Evolutionary conservation across 2,329 filamentous ascomycete species (phyloP).

Genomic region (Dryadomyces quercus-mongolicae): DNA sequence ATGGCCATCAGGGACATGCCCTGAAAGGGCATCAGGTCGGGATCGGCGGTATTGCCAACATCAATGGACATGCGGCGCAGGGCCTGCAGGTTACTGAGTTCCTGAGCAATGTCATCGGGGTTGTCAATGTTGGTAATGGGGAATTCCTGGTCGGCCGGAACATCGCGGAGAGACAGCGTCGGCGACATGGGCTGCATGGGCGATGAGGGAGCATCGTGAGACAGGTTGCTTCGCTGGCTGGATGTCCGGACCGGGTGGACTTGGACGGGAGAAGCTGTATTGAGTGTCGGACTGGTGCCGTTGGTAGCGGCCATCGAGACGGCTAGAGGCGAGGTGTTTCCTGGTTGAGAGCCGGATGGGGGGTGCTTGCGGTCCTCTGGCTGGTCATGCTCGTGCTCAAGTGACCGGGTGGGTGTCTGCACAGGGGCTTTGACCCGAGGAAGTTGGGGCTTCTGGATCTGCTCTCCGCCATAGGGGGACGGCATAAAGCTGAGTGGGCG

Average conservation of each 20-base stretch:
- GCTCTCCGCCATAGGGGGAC: conserved; percentile 41
- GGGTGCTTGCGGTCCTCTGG: neutral
- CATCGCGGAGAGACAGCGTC: conserved; percentile 39
- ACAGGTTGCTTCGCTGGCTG: conserved; percentile 25
- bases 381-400: conserved; percentile 6
- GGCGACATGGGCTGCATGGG: conserved; percentile 32
- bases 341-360: neutral
- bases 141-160: conserved; percentile 49
- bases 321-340: neutral
- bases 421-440: neutral
- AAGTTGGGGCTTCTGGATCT: conserved; percentile 23
- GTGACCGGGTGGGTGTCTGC: conserved; percentile 10
- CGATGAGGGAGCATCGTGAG: conserved; percentile 24
- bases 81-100: conserved; percentile 84
- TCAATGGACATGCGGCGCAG: conserved; percentile 92
- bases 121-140: conserved; percentile 84
- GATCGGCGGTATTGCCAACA: conserved; percentile 58
- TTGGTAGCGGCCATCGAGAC: conserved; percentile 13
- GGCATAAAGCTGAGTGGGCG: conserved; percentile 67
- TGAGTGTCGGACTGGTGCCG: conserved; percentile 16
- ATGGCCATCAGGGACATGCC: conserved; percentile 53
- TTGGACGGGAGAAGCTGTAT: conserved; percentile 9
- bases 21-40: conserved; percentile 65
- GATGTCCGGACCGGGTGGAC: conserved; percentile 23
- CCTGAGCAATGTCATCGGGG: conserved; percentile 78